phyloP scores from a whole-genome alignment of 2,329 filamentous ascomycete species.

The Hypoxylon sp. region DNA sequence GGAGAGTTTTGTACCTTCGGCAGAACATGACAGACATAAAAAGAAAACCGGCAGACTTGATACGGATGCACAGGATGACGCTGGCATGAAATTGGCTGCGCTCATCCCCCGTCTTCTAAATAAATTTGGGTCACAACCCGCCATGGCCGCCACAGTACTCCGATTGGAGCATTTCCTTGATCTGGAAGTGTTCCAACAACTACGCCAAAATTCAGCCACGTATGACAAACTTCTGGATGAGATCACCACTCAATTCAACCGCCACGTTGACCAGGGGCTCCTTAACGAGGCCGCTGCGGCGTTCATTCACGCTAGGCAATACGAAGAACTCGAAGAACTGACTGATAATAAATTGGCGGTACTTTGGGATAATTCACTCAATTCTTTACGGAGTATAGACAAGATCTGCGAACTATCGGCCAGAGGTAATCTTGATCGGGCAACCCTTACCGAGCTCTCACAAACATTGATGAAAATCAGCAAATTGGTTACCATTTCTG shows the following conservation, averaged over 20 bases:
- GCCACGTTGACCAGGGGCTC: conserved; percentile 90
- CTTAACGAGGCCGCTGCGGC: conserved; percentile 86
- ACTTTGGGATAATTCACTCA: conserved; percentile 88
- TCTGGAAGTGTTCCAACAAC: conserved; percentile 87
- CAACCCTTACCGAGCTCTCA: conserved; percentile 77
- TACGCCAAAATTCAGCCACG: conserved; percentile 86
- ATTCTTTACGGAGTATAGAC: conserved; percentile 79
- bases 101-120: conserved; percentile 89
- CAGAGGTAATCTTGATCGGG: conserved; percentile 77
- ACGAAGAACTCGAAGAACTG: conserved; percentile 89
- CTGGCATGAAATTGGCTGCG: conserved; percentile 81
- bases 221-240: conserved; percentile 89
- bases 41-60: conserved; percentile 73
- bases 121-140: conserved; percentile 92
- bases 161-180: conserved; percentile 89
- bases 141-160: conserved; percentile 87
- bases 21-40: conserved; percentile 74
- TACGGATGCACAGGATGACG: conserved; percentile 81
- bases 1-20: conserved; percentile 75
- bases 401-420: conserved; percentile 79
- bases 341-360: conserved; percentile 84
- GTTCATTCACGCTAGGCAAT: conserved; percentile 86
- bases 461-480: conserved; percentile 84
- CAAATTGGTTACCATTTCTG: conserved; percentile 83
- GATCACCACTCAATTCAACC: conserved; percentile 92